Base-by-base conservation (phyloP, 768 basidiomycete genomes). In the Paxillus ammoniavirescens region DNA sequence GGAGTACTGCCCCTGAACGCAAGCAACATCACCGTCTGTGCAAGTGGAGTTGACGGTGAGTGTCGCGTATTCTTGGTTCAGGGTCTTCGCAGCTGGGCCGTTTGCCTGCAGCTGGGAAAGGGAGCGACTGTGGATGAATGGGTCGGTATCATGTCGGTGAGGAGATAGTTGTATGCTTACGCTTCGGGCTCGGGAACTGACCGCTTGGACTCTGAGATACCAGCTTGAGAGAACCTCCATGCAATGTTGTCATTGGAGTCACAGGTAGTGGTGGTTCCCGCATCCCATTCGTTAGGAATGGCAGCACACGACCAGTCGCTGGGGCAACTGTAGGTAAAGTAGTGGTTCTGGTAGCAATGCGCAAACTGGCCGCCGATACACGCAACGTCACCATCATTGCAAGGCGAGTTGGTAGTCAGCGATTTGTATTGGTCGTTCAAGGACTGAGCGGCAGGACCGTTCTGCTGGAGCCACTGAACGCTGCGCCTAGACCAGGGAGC, bases 361-460 rank as follows among this genome's bases (percentile, higher is more conserved):
- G 59, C 64, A 42, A 59, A 65, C 43, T 50, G 35, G 21, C 59
- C 61, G 17, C 18, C n/a, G 42, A 65, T 43, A 42, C 64, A 66
- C 28, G 64, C 64, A 21, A 52, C 1, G 1, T 65, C 40, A 2
- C 59, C 64, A 12, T 57, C 43, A 7, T 40, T 53, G 48, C 64
- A 65, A 15, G 61, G 14, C 18, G 61, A 65, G 53, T 21, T 52
- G 15, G 46, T 30, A n/a, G 53, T 57, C 38, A 65, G 42, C 4
- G 56, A 10, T 0, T 35, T 37, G 17, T 65, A 65, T 33, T 65
- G 56, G 35, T 63, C 57, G 23, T 65, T 65, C n/a, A 65, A 50
- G 18, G 55, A 59, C n/a, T 63, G 53, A 12, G 64, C 59, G 43
- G 61, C 64, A 18, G 57, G 61, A 15, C 61, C 64, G 1, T 65